Evolutionary conservation across 768 basidiomycete species (phyloP).

Genomic region (Lentinula sp.): DNA sequence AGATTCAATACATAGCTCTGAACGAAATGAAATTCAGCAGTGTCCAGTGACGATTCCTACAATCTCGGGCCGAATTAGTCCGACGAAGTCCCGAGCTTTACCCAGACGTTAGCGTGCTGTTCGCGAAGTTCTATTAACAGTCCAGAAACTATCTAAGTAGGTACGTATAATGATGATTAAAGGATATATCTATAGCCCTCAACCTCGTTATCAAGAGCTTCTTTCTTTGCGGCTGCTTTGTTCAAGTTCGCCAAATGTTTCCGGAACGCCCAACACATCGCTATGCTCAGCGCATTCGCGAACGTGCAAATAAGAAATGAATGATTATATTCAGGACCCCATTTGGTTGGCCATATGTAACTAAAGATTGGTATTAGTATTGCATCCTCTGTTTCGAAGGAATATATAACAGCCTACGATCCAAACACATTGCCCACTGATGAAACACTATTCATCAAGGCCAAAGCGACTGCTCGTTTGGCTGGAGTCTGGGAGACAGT

Average conservation of each 20-base stretch:
- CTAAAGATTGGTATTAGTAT: neutral
- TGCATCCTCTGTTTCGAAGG: neutral
- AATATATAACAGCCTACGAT: conserved; percentile 44
- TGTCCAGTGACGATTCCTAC: neutral
- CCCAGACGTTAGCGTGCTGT: neutral
- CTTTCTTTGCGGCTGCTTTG: conserved; percentile 28
- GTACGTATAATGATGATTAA: conserved; percentile 13
- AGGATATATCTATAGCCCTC: conserved; percentile 43
- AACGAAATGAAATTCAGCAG: neutral
- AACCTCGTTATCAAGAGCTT: conserved; percentile 24
- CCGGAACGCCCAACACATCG: conserved; percentile 46
- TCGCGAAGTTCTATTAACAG: neutral
- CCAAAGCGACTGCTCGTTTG: conserved; percentile 87
- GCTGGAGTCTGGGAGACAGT: conserved; percentile 60
- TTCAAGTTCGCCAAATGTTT: conserved; percentile 38
- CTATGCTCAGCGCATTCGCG: conserved; percentile 41
- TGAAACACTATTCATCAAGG: conserved; percentile 75
- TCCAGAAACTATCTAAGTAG: neutral
- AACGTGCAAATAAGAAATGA: conserved; percentile 74
- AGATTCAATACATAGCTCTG: neutral
- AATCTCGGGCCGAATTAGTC: neutral
- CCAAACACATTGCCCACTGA: conserved; percentile 83
- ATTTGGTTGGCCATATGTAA: conserved; percentile 61
- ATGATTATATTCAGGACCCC: conserved; percentile 65
- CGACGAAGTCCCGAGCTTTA: neutral